Conservation (phyloP, 164 flowering plant species). For the Sedum album region DNA sequence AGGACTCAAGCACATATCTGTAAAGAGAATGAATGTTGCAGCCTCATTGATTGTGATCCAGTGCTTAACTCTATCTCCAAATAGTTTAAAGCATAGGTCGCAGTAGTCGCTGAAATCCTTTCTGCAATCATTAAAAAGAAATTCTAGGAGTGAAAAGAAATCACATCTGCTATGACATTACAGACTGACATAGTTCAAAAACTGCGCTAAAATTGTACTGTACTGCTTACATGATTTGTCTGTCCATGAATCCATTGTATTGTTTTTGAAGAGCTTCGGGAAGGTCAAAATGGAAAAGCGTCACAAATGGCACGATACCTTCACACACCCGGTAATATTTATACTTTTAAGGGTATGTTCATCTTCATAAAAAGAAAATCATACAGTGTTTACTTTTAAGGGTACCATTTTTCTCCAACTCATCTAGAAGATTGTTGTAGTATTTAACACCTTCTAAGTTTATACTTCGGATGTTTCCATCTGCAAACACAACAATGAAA, state of each 20-base stretch:
- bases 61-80: conserved; percentile 33
- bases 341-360: too few species aligned
- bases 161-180: too few species aligned
- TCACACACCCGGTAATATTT: conserved; percentile 16
- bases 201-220: too few species aligned
- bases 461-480: conserved; percentile 19
- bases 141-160: too few species aligned
- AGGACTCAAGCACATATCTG: conserved; percentile 8
- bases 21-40: conserved; percentile 4
- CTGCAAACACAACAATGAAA: conserved; percentile 3
- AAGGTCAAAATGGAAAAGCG: conserved; percentile 29
- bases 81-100: conserved; percentile 24
- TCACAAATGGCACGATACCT: conserved; percentile 27
- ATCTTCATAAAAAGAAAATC: too few species aligned
- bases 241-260: conserved; percentile 25
- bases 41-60: conserved; percentile 44
- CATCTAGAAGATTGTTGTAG: conserved; percentile 33
- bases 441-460: conserved; percentile 27
- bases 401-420: conserved; percentile 22
- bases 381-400: too few species aligned
- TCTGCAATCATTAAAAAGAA: conserved; percentile 9
- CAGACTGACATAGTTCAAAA: too few species aligned
- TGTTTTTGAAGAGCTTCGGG: conserved; percentile 21
- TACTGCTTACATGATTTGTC: conserved; percentile 18
- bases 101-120: conserved; percentile 27